Evolutionary conservation across 1,284 basidiomycete genomes (phyloP), one percentile per base, ranked within the genome.

Genomic region (Ustilago loliicola): DNA sequence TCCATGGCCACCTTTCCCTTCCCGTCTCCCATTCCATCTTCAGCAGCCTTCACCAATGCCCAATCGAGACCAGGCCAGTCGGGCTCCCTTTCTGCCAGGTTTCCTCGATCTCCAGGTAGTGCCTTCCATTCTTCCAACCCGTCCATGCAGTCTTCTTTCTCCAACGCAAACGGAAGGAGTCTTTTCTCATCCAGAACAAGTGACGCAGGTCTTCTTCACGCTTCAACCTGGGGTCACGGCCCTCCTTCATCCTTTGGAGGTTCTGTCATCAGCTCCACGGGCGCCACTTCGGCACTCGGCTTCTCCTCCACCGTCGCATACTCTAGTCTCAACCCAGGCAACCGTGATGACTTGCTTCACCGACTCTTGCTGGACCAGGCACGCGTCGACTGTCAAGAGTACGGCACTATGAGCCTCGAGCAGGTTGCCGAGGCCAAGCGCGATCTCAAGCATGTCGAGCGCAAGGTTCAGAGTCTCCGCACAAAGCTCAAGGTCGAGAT

Each of bases 401-500:
- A 79, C 55, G 63, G 65, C 32, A 52, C 66, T 13, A 64, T 82
- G 57, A 61, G 58, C 45, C 64, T 82, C 47, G 80, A 83, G 36
- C 61, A 80, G 45, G 75, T 83, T 7, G 78, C 79, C 50, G 68
- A 76, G 27, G 48, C 64, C 15, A 78, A 81, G 62, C 70, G 61
- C 32, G 80, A 83, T 30, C 65, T 83, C 53, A 74, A 69, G 42
- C 75, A 70, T 19, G 61, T 81, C 52, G 80, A 81, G 30, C 55
- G 62, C 40, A 73, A 72, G n/a, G 50, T 77, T 0, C 55, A 63
- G 32, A 70, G 61, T 30, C 58, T 79, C 2, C 72, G 74, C 52
- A 66, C 64, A 45, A 83, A 83, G 57, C 73, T 83, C 60, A 78
- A 79, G 40, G 80, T 83, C 34, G 78, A 82, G 45, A 76, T 68